phyloP scores from a whole-genome alignment of 805 yeast species.

The Candida pseudofarinosa region DNA sequence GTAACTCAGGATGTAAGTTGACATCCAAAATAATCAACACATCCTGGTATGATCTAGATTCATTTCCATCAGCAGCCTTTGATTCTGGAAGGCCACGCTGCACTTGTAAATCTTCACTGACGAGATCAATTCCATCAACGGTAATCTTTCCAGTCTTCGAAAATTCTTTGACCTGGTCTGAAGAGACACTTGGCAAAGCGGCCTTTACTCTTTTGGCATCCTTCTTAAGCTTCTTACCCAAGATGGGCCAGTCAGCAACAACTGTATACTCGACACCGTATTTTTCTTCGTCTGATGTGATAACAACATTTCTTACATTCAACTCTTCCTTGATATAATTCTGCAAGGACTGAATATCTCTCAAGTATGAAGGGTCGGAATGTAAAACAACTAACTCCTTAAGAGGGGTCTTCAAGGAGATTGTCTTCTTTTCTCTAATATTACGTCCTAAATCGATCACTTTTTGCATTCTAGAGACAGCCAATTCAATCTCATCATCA shows the following conservation, averaged over 20 bases:
- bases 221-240: constrained; percentile 94
- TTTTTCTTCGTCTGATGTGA: constrained; percentile 85
- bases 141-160: constrained; percentile 67
- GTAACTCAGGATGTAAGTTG: constrained; percentile 79
- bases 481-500: constrained; percentile 78
- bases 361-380: constrained; percentile 67
- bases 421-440: constrained; percentile 92
- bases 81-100: constrained; percentile 81
- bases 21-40: constrained; percentile 88
- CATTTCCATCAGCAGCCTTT: constrained; percentile 65
- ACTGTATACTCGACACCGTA: constrained; percentile 91
- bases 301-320: constrained; percentile 81
- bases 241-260: constrained; percentile 98
- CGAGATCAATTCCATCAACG: constrained; percentile 86
- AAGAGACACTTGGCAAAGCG: constrained; percentile 78
- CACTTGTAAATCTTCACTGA: constrained; percentile 84
- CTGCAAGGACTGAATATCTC: constrained; percentile 74
- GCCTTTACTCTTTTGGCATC: constrained; percentile 93
- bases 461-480: constrained; percentile 93
- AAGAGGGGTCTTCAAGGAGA: constrained; percentile 92
- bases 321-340: constrained; percentile 84
- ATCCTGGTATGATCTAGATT: constrained; percentile 82
- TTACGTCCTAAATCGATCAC: constrained; percentile 95
- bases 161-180: constrained; percentile 78
- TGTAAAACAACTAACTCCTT: constrained; percentile 83